These are phyloP conservation scores for Yarrowia galli DNA, from an alignment of 1,139 yeast genomes.

Conservation along the genomic window DNA sequence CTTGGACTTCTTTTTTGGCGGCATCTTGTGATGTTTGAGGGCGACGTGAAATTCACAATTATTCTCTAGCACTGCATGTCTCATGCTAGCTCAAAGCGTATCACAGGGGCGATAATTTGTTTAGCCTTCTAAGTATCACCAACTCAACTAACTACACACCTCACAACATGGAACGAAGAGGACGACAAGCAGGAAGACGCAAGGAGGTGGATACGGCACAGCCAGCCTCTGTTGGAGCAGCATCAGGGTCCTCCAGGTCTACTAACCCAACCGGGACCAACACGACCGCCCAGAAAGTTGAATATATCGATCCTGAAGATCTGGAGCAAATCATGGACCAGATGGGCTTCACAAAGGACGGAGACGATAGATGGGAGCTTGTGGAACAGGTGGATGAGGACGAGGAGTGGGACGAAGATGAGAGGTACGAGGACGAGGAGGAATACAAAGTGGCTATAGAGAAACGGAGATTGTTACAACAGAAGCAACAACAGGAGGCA, in stretches of 20 bases:
- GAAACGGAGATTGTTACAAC: neutral
- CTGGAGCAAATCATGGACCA: constrained; percentile 33
- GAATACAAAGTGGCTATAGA: constrained; percentile 10
- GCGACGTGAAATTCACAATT: constrained; percentile 3
- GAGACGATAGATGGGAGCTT: constrained; percentile 20
- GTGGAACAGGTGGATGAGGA: constrained; percentile 15
- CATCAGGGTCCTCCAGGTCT: constrained; percentile 7
- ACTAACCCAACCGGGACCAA: neutral
- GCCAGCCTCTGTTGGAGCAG: neutral
- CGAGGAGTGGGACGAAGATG: constrained; percentile 1
- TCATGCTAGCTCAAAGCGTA: neutral
- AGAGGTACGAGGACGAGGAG: constrained; percentile 9
- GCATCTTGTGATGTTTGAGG: constrained; percentile 8
- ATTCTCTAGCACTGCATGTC: constrained; percentile 7
- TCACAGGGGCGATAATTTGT: neutral
- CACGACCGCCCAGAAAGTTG: neutral
- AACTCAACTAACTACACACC: constrained; percentile 2
- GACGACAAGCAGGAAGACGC: neutral
- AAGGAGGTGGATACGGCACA: neutral
- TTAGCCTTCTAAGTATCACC: neutral
- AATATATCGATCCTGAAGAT: constrained; percentile 23
- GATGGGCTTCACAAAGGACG: constrained; percentile 19
- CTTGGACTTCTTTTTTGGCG: constrained; percentile 40
- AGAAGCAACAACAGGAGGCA: neutral
- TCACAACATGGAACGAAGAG: constrained; percentile 22